phyloP scores from a whole-genome alignment of 305 asterid genomes.

The Fraxinus paxiana region DNA sequence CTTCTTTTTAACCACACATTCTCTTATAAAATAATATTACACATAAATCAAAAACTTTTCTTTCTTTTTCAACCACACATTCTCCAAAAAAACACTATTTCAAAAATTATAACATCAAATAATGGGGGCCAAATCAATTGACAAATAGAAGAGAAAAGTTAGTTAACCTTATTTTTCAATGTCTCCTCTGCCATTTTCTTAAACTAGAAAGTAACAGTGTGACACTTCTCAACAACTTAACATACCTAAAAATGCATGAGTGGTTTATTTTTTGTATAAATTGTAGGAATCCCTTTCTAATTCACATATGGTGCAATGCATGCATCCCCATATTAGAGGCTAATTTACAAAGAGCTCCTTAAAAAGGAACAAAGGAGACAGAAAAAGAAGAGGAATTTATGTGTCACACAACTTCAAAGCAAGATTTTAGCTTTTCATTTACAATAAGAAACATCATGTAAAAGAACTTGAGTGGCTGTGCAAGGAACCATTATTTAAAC shows the following conservation, averaged over 20 bases:
- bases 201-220: not conserved
- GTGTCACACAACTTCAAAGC: not conserved
- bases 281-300: not conserved
- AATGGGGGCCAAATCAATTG: not conserved
- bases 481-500: not conserved
- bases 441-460: not conserved
- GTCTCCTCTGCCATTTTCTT: not conserved
- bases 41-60: not conserved
- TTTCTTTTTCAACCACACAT: not conserved
- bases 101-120: not conserved
- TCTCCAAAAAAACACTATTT: too few relatives aligned
- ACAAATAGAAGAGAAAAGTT: not conserved
- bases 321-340: not conserved
- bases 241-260: not conserved
- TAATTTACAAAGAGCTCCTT: not conserved
- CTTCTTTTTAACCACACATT: not conserved
- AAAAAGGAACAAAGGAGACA: not conserved
- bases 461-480: not conserved
- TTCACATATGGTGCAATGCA: not conserved
- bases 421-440: conserved; percentile 1
- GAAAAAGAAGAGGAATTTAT: not conserved
- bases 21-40: not conserved
- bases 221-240: not conserved
- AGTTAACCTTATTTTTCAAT: not conserved
- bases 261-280: not conserved